A percentile compares a stretch with the other conserved stretches of the same genome.
Conservation (phyloP, 768 basidiomycete species). For the Termitomyces sp. region DNA sequence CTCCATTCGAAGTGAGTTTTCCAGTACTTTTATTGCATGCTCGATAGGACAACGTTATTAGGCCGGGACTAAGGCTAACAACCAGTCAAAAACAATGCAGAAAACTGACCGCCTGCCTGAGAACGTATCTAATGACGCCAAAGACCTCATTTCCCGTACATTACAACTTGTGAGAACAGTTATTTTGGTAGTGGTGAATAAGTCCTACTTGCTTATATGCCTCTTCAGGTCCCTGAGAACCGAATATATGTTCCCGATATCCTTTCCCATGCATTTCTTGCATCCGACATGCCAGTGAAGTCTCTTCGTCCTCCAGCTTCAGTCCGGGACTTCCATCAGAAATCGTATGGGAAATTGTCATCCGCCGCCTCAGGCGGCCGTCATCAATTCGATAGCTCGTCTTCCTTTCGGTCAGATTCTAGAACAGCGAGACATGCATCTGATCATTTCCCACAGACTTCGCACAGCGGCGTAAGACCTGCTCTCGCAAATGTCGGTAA, state of each 20-base stretch:
- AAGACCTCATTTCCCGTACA: conserved; percentile 22
- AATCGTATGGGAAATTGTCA: neutral
- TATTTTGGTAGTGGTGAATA: neutral
- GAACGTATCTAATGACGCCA: conserved; percentile 16
- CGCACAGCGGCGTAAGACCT: conserved; percentile 1
- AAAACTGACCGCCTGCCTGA: conserved; percentile 20
- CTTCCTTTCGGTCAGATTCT: neutral
- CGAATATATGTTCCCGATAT: conserved; percentile 12
- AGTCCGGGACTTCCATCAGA: neutral
- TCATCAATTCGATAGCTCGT: neutral
- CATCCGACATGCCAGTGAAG: neutral
- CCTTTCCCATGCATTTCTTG: conserved; percentile 12
- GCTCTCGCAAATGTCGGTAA: conserved; percentile 18
- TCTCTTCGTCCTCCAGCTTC: conserved; percentile 4
- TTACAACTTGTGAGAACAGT: conserved; percentile 22
- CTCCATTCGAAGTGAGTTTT: conserved; percentile 27
- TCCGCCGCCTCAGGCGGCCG: neutral
- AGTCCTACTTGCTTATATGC: neutral
- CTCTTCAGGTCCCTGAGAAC: conserved; percentile 13
- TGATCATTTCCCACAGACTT: conserved; percentile 2
- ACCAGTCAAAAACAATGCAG: conserved; percentile 19
- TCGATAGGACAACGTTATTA: neutral
- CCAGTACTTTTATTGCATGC: neutral
- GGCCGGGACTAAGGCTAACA: conserved; percentile 7
- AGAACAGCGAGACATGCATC: conserved; percentile 7